Base-by-base conservation (phyloP, 1,139 yeast genomes). In the Protomyces inundatus region DNA sequence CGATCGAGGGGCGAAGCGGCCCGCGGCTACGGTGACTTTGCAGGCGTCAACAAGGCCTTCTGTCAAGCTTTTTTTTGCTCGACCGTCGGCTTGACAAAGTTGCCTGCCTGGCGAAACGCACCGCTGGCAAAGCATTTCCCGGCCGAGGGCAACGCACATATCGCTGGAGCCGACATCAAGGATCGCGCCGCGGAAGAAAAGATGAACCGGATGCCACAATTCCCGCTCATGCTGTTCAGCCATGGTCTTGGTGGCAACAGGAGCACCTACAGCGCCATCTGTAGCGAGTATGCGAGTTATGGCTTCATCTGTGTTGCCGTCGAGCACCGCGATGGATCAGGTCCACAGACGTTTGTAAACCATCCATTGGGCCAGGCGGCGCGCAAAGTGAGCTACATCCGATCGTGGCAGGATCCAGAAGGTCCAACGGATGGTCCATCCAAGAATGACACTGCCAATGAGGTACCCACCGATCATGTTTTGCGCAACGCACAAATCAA, bases 211-310 rank as follows among this genome's bases (percentile, higher is more conserved):
- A 40, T 40, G 9, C 64, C 62, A 12, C 48, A 53, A 12, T 69
- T 70, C 68, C 71, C 68, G 12, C 64, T 68, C 6, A 65, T 69
- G 14, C 51, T 69, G 9, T 69, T 69, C 58, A 67, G 69, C 23
- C 71, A 69, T 58, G 71, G 71, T 6, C 59, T 69, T 2, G 69
- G 69, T 40, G 71, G 71, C 54, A 68, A 68, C 14, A 56, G 70
- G 32, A 68, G 66, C 39, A 67, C 69, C 12, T 69, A 69, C 55
- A 68, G 70, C 3, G 67, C 69, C 46, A 64, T 67, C 30, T 68
- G 71, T 51, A 70, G 70, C 12, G 64, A 65, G 23, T 35, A 69
- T 52, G 71, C 71, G 14, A 67, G 70, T 6, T 66, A 68, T 56
- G 71, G 71, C 4, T 57, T 63, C 42, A 55, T 69, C 32, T 70